Evolutionary conservation across 1,284 basidiomycete genomes (phyloP).

Genomic region (Cutaneotrichosporon arboriforme): DNA sequence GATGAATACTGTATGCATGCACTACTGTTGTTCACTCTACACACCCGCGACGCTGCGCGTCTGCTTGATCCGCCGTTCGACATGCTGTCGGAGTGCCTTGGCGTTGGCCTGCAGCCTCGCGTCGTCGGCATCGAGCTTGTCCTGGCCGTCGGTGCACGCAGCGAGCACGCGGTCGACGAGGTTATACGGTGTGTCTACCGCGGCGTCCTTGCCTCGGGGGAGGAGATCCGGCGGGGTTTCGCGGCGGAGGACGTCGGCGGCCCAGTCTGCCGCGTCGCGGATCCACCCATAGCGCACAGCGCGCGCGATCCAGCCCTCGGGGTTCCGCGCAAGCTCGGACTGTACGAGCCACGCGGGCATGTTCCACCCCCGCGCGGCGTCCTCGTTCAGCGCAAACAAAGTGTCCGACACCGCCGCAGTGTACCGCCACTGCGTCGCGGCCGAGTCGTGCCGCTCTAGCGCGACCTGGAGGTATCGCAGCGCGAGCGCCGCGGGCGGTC

Average conservation of each 20-base stretch:
- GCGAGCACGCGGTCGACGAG: conserved; percentile 78
- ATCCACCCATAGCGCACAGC: conserved; percentile 67
- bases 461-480: conserved; percentile 82
- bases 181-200: conserved; percentile 71
- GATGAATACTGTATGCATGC: background rate
- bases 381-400: conserved; percentile 62
- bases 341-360: conserved; percentile 77
- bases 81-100: conserved; percentile 23
- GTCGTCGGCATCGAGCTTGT: conserved; percentile 22
- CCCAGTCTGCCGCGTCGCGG: conserved; percentile 69
- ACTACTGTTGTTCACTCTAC: background rate
- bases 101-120: conserved; percentile 35
- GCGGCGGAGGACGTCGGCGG: conserved; percentile 63
- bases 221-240: conserved; percentile 57
- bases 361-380: conserved; percentile 31
- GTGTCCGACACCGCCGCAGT: conserved; percentile 69
- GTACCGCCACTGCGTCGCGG: conserved; percentile 67
- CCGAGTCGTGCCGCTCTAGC: conserved; percentile 69
- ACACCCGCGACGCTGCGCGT: background rate
- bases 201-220: conserved; percentile 57
- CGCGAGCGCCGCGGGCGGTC: conserved; percentile 70
- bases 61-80: conserved; percentile 13
- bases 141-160: conserved; percentile 57
- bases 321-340: conserved; percentile 41
- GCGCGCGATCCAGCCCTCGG: conserved; percentile 31